phyloP scores from a whole-genome alignment of 176 grass and related monocot species.

The Musa acuminata region DNA sequence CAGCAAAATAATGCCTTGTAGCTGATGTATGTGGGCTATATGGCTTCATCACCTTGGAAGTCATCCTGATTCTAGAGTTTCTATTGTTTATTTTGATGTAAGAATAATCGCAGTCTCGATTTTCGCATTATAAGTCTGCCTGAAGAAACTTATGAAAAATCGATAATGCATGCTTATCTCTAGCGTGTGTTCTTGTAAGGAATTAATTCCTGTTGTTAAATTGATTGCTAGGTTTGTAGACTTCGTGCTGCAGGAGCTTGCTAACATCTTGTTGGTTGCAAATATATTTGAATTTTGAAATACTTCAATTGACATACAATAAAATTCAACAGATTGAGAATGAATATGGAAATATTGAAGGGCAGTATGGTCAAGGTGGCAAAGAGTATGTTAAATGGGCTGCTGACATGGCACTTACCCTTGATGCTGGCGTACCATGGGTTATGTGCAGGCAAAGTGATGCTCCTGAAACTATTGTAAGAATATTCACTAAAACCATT shows the following conservation, averaged over 20 bases:
- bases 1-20: background rate
- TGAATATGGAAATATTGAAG: slow-evolving; percentile 93
- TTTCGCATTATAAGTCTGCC: background rate
- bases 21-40: background rate
- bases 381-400: slow-evolving; percentile 88
- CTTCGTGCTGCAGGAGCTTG: background rate
- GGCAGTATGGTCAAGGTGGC: slow-evolving; percentile 60
- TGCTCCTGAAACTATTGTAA: slow-evolving; percentile 83
- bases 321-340: slow-evolving; percentile 83
- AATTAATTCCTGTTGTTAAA: no score
- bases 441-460: slow-evolving; percentile 89
- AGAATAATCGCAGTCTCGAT: background rate
- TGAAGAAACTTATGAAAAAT: background rate
- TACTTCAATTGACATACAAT: background rate
- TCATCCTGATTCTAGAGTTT: background rate
- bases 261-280: background rate
- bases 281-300: background rate
- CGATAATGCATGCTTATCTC: background rate
- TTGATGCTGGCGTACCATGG: slow-evolving; percentile 80
- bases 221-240: background rate
- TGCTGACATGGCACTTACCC: slow-evolving; percentile 72
- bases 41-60: background rate
- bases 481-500: background rate
- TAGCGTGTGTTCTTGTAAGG: no score
- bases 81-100: background rate